Base-by-base conservation (phyloP, 805 yeast species). In the Candida rishiriensis region DNA sequence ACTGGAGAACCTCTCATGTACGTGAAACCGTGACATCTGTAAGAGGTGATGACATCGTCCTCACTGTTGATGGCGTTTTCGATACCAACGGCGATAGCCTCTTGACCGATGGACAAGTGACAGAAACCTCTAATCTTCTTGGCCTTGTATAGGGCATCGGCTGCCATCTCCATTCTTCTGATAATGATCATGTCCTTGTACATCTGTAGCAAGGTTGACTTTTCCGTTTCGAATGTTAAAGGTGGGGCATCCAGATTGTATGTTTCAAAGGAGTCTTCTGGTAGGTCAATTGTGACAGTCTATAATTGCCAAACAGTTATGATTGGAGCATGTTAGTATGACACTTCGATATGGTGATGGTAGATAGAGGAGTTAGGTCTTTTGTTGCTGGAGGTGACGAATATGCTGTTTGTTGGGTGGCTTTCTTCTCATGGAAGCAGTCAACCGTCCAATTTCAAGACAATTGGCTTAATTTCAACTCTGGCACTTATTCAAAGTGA, bases 121-220 rank as follows among this genome's bases (percentile, higher is more conserved):
- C 99, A 93, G 83, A 93, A 93, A 59, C 99, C 99, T 76, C 98
- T 82, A 63, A 93, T 90, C 74, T 91, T 89, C 78, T 93, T 93
- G 61, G 98, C 96, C 76, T 93, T 93, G 78, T 93, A 93, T 53
- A 93, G 75, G 29, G 97, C 98, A 67, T 93, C 99, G 50, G 98
- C 82, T 35, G 97, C 95, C 96, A 93, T 91, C 75, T 93, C 99
- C 93, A 93, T 83, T 72, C 99, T 86, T 78, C 96, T 83, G 65
- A 91, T 82, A 55, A 84, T 71, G 55, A 85, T 81, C 98, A 93
- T 90, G 66, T 91, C 96, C 73, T 88, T 86, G 81, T 90, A 93
- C 97, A 93, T 88, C 64, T 89, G 81, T 61, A 93, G 73, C 58
- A 93, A 70, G 44, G 83, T 77, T 41, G 78, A 76, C 77, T 88